Conservation (phyloP, 352 stramenopile genomes). For the Phytopythium chamaehyphon region DNA sequence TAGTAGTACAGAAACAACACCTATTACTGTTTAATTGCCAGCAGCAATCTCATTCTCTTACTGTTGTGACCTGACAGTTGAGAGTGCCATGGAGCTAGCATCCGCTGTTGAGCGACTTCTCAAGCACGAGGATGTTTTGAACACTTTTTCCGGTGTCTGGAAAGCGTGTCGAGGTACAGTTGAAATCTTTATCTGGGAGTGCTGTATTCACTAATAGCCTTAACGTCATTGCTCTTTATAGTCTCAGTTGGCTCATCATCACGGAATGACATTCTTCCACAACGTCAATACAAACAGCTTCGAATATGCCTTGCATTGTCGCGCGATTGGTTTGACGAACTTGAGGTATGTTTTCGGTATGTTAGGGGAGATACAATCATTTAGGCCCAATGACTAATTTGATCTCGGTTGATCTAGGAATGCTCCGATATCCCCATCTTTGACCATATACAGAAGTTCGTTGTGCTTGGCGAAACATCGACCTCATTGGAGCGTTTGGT, state of each 20-base stretch:
- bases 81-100: constrained; percentile 48
- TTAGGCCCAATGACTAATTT: too few relatives aligned
- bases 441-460: constrained; percentile 22
- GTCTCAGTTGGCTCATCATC: constrained; percentile 16
- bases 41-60: not conserved
- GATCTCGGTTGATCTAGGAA: not conserved
- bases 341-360: constrained; percentile 23
- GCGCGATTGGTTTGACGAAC: constrained; percentile 28
- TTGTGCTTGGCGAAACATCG: constrained; percentile 32
- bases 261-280: constrained; percentile 3
- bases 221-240: constrained; percentile 4
- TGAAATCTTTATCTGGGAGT: too few relatives aligned
- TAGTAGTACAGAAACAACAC: constrained; percentile 11
- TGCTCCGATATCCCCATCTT: not conserved
- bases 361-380: not conserved
- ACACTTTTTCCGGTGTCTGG: constrained; percentile 27
- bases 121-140: constrained; percentile 29
- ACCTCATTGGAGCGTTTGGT: constrained; percentile 34
- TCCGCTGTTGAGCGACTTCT: constrained; percentile 38
- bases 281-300: constrained; percentile 25
- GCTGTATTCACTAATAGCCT: too few relatives aligned
- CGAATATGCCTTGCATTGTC: constrained; percentile 32
- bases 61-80: constrained; percentile 1
- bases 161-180: constrained; percentile 34
- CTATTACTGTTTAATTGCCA: not conserved